A percentile compares a stretch with the other conserved stretches of the same genome.
Conservation (phyloP, 768 basidiomycete species). For the Phylloporus sp. region DNA sequence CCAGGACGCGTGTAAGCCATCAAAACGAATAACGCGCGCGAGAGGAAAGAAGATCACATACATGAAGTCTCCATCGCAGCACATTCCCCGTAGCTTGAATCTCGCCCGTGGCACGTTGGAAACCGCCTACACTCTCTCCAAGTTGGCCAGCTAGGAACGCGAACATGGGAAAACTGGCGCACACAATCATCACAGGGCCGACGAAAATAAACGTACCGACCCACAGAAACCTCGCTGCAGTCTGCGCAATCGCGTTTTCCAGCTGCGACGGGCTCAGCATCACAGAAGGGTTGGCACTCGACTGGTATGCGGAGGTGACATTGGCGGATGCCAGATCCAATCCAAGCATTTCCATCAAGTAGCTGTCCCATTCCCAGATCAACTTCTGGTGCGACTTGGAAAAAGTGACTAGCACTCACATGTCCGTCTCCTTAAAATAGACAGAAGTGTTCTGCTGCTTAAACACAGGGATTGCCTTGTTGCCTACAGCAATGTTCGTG, state of each 20-base stretch:
- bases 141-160: not conserved
- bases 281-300: not conserved
- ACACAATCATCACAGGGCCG: not conserved
- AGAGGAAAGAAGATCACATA: not conserved
- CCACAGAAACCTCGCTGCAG: not conserved
- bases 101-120: not conserved
- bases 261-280: not conserved
- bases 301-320: not conserved
- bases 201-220: not conserved
- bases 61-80: not conserved
- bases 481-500: too few species aligned
- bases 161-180: not conserved
- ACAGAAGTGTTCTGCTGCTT: too few species aligned
- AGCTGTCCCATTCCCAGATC: not conserved
- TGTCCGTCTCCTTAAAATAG: too few species aligned
- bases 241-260: not conserved
- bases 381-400: too few species aligned
- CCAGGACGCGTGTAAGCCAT: not conserved
- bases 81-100: not conserved
- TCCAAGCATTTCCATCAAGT: not conserved
- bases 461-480: too few species aligned
- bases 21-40: not conserved
- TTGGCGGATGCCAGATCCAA: not conserved
- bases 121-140: not conserved
- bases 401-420: not conserved